These are phyloP conservation scores for Linnemannia hyalina DNA, from an alignment of 192 early-diverging fungal species.

Conservation along the genomic window DNA sequence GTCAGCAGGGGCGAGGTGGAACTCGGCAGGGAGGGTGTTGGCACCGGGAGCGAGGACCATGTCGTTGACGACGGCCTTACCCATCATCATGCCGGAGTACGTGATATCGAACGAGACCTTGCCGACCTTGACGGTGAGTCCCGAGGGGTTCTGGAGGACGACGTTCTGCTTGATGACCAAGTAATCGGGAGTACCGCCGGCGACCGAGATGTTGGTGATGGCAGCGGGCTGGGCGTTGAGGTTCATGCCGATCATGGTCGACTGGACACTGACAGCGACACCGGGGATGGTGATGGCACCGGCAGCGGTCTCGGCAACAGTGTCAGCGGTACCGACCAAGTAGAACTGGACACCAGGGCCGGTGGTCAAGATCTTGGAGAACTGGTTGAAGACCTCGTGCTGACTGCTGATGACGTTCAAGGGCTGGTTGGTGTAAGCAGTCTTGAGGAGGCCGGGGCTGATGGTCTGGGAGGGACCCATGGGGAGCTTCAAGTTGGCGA, in stretches of 20 bases:
- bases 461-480: constrained; percentile 53
- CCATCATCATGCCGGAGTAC: constrained; percentile 48
- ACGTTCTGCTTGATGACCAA: constrained; percentile 59
- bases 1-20: constrained; percentile 56
- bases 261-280: constrained; percentile 63
- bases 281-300: constrained; percentile 66
- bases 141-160: constrained; percentile 64
- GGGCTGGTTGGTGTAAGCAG: constrained; percentile 58
- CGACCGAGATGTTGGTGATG: constrained; percentile 65
- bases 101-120: constrained; percentile 58
- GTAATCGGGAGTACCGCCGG: constrained; percentile 63
- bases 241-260: constrained; percentile 66
- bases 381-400: constrained; percentile 64
- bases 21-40: constrained; percentile 56
- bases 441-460: constrained; percentile 62
- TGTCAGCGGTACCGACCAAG: constrained; percentile 65
- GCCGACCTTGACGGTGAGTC: constrained; percentile 63
- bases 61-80: constrained; percentile 58
- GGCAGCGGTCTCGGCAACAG: constrained; percentile 65
- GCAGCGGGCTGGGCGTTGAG: constrained; percentile 61
- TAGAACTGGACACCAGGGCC: constrained; percentile 58
- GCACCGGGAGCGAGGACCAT: constrained; percentile 62
- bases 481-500: constrained; percentile 52
- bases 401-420: constrained; percentile 55
- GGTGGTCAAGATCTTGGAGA: constrained; percentile 63